These are phyloP conservation scores for Fusarium verticillioides DNA, from an alignment of 2,329 filamentous ascomycete species.

Conservation along the genomic window DNA sequence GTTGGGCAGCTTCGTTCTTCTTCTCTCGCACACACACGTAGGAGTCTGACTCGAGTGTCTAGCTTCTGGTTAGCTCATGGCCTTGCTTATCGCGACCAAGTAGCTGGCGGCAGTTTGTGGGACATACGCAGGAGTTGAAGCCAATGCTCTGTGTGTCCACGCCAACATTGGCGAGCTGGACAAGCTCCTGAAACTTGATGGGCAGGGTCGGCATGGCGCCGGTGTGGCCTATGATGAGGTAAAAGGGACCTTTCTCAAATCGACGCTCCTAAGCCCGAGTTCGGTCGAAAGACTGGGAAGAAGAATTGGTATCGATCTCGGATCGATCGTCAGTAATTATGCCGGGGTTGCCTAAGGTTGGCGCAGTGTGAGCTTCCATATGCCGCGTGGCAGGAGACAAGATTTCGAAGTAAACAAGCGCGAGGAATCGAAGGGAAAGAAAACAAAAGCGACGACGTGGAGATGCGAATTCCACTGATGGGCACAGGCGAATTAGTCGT, in stretches of 20 bases:
- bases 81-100: background rate
- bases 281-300: conserved; percentile 17
- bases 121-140: conserved; percentile 81
- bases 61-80: conserved; percentile 37
- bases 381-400: conserved; percentile 47
- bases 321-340: conserved; percentile 40
- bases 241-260: conserved; percentile 38
- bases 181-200: conserved; percentile 93
- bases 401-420: conserved; percentile 29
- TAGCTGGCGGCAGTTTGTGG: conserved; percentile 19
- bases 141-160: conserved; percentile 69
- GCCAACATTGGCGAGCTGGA: conserved; percentile 69
- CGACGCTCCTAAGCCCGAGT: conserved; percentile 41
- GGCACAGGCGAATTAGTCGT: conserved; percentile 43
- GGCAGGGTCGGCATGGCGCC: conserved; percentile 75
- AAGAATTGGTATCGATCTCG: conserved; percentile 40
- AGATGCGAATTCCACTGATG: conserved; percentile 41
- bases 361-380: conserved; percentile 52
- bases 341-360: conserved; percentile 39
- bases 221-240: conserved; percentile 45
- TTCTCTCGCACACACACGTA: conserved; percentile 98
- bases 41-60: conserved; percentile 98
- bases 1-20: conserved; percentile 82
- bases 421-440: conserved; percentile 33
- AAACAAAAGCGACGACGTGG: conserved; percentile 32